These are phyloP conservation scores for Metschnikowia continentalis DNA, from an alignment of 805 yeast genomes.

Conservation along the genomic window DNA sequence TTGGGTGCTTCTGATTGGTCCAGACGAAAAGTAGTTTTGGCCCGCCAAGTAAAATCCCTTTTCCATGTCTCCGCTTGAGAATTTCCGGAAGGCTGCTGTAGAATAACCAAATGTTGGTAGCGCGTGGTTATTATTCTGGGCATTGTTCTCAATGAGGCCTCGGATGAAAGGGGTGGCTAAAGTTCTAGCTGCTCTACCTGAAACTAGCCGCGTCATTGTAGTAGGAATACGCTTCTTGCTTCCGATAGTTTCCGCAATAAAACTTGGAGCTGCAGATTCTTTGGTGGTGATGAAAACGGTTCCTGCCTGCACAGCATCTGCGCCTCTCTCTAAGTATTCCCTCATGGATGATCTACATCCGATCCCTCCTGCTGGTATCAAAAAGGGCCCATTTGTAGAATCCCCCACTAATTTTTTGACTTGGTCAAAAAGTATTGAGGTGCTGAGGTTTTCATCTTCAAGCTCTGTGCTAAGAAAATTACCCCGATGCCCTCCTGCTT, in stretches of 20 bases:
- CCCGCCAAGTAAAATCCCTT: constrained; percentile 35
- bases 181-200: constrained; percentile 39
- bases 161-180: constrained; percentile 33
- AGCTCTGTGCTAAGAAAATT: constrained; percentile 28
- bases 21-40: constrained; percentile 25
- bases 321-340: constrained; percentile 36
- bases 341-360: constrained; percentile 27
- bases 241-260: constrained; percentile 14
- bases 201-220: constrained; percentile 31
- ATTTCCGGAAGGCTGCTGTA: constrained; percentile 29
- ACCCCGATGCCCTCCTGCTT: constrained; percentile 67
- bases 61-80: constrained; percentile 15
- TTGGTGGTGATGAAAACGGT: constrained; percentile 43
- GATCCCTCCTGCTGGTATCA: constrained; percentile 56
- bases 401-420: constrained; percentile 10
- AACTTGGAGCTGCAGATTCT: constrained; percentile 24
- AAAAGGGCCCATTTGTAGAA: constrained; percentile 19
- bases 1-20: constrained; percentile 15
- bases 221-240: constrained; percentile 16
- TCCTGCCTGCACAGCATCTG: constrained; percentile 54
- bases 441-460: constrained; percentile 33
- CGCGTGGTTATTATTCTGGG: neutral
- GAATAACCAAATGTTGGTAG: constrained; percentile 36
- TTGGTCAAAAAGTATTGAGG: constrained; percentile 26
- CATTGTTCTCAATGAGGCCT: constrained; percentile 13